phyloP scores from a whole-genome alignment of 805 yeast species.

The Teunomyces pallodes region DNA sequence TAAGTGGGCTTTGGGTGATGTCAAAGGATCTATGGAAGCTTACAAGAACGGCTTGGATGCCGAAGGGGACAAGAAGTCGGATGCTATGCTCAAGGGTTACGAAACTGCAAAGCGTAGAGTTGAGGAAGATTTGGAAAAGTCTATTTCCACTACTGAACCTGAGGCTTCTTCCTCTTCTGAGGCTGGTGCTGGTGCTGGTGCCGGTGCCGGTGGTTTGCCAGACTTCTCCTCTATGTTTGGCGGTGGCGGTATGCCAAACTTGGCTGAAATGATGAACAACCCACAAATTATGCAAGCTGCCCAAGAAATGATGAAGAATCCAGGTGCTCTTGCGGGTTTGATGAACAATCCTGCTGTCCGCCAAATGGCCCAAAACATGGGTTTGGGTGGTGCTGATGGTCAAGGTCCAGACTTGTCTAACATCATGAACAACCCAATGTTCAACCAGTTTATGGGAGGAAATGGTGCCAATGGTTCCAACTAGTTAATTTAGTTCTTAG shows the following conservation, averaged over 20 bases:
- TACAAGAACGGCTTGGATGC: slow-evolving; percentile 82
- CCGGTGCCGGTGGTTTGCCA: slow-evolving; percentile 61
- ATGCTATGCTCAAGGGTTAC: slow-evolving; percentile 88
- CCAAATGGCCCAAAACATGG: slow-evolving; percentile 79
- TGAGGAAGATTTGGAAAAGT: slow-evolving; percentile 62
- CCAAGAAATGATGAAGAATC: slow-evolving; percentile 82
- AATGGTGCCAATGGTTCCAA: slow-evolving; percentile 6
- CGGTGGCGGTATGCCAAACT: slow-evolving; percentile 58
- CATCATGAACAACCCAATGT: slow-evolving; percentile 77
- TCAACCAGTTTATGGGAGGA: slow-evolving; percentile 66
- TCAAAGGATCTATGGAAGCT: slow-evolving; percentile 85
- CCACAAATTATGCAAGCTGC: slow-evolving; percentile 94
- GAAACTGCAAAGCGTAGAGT: slow-evolving; percentile 90
- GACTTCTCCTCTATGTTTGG: slow-evolving; percentile 74
- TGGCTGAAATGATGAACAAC: slow-evolving; percentile 72
- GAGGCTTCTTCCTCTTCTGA: slow-evolving; percentile 25
- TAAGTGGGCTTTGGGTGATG: slow-evolving; percentile 89
- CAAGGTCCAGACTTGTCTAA: slow-evolving; percentile 58
- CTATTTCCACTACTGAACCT: slow-evolving; percentile 28
- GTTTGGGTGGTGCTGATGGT: slow-evolving; percentile 57
- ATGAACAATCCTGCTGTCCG: slow-evolving; percentile 79
- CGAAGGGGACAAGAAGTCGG: slow-evolving; percentile 83
- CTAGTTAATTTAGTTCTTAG: slow-evolving; percentile 2
- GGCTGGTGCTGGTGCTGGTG: slow-evolving; percentile 39
- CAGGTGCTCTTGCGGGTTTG: slow-evolving; percentile 67